Evolutionary conservation across 2,329 filamentous ascomycete species (phyloP).

Genomic region (Harringtonia aguacate): DNA sequence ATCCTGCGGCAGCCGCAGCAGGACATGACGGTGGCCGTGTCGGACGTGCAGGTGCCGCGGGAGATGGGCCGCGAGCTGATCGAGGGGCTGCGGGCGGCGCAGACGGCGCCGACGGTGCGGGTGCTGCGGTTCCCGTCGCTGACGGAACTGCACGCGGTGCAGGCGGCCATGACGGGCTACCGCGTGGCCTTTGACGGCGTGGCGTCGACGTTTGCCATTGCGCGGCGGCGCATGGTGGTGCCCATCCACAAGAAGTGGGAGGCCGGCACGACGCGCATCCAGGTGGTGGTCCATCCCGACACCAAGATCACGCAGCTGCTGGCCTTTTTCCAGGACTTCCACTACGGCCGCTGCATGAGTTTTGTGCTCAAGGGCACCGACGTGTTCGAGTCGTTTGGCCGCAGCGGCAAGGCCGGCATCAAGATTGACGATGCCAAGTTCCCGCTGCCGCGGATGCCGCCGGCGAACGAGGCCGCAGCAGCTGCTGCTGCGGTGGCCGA

Average conservation of each 20-base stretch:
- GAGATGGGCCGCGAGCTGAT: slow-evolving; percentile 53
- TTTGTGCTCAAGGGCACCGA: slow-evolving; percentile 80
- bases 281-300: slow-evolving; percentile 66
- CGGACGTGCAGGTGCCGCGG: slow-evolving; percentile 52
- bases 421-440: slow-evolving; percentile 88
- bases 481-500: slow-evolving; percentile 58
- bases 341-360: slow-evolving; percentile 79
- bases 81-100: slow-evolving; percentile 50
- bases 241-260: slow-evolving; percentile 95
- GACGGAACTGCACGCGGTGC: slow-evolving; percentile 65
- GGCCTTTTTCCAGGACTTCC: slow-evolving; percentile 82
- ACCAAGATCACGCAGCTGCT: slow-evolving; percentile 61
- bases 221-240: slow-evolving; percentile 77
- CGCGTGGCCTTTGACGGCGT: slow-evolving; percentile 63
- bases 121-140: slow-evolving; percentile 58
- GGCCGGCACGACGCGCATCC: slow-evolving; percentile 66
- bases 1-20: slow-evolving; percentile 63
- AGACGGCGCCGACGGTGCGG: slow-evolving; percentile 53
- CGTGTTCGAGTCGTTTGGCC: slow-evolving; percentile 60
- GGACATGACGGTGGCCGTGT: slow-evolving; percentile 67
- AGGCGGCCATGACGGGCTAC: slow-evolving; percentile 71
- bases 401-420: slow-evolving; percentile 60
- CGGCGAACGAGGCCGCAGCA: slow-evolving; percentile 22
- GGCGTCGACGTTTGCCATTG: slow-evolving; percentile 68
- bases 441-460: slow-evolving; percentile 57